Percentiles rank a stretch among this genome's conserved stretches.
Evolutionary conservation across 1,284 basidiomycete species (phyloP).

Genomic region (Schizopora paradoxa): DNA sequence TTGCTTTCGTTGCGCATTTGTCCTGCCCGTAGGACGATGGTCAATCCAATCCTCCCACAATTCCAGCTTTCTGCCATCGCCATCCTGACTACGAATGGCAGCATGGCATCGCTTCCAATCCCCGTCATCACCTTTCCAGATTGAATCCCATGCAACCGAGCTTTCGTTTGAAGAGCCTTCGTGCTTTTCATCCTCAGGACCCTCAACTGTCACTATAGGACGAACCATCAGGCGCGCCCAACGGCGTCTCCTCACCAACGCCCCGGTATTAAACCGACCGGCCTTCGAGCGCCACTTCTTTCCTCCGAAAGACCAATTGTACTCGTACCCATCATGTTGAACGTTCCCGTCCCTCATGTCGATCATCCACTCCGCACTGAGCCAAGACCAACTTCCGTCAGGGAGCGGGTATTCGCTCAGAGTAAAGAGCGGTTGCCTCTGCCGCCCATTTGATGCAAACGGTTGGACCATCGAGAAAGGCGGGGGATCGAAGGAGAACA

Average conservation of each 20-base stretch:
- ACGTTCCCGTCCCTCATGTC: slow-evolving; percentile 80
- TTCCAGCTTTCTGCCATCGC: slow-evolving; percentile 68
- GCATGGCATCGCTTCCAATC: slow-evolving; percentile 58
- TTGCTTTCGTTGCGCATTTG: slow-evolving; percentile 1
- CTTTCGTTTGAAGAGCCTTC: background rate
- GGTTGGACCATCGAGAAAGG: slow-evolving; percentile 54
- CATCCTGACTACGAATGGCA: slow-evolving; percentile 46
- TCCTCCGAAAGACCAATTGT: slow-evolving; percentile 68
- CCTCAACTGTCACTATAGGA: slow-evolving; percentile 33
- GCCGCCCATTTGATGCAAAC: slow-evolving; percentile 1
- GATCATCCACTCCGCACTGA: slow-evolving; percentile 75
- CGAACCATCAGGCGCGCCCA: slow-evolving; percentile 81
- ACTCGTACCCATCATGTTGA: slow-evolving; percentile 78
- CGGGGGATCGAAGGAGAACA: slow-evolving; percentile 70
- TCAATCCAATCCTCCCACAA: slow-evolving; percentile 63
- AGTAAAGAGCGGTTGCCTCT: slow-evolving; percentile 41
- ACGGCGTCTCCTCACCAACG: slow-evolving; percentile 67
- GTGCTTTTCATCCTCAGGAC: slow-evolving; percentile 15
- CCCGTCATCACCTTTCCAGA: slow-evolving; percentile 43
- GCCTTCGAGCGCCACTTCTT: slow-evolving; percentile 59
- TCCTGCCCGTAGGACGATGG: slow-evolving; percentile 21
- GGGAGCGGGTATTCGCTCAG: slow-evolving; percentile 69
- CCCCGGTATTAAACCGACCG: slow-evolving; percentile 54
- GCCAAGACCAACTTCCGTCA: slow-evolving; percentile 76
- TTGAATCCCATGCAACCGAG: slow-evolving; percentile 2